These are phyloP conservation scores for Fraxinus greggii DNA, from an alignment of 305 asterid species.

Conservation along the genomic window DNA sequence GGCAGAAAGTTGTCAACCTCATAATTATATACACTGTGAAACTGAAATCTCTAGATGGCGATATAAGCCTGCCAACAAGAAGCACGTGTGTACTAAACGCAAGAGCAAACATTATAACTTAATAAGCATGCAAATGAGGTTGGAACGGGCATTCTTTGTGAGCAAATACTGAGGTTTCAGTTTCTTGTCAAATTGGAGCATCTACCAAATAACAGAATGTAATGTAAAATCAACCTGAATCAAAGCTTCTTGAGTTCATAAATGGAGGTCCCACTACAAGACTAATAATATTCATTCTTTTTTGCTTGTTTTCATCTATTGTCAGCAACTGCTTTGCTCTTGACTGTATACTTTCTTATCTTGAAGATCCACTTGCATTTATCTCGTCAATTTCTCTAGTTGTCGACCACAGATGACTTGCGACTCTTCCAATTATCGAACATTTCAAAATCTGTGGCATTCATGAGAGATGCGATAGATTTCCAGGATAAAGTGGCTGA, in stretches of 20 bases:
- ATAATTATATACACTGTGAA: background rate
- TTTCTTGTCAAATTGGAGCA: constrained; percentile 22
- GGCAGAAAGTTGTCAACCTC: background rate
- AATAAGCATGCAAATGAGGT: constrained; percentile 16
- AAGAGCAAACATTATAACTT: constrained; percentile 12
- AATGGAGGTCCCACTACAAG: constrained; percentile 20
- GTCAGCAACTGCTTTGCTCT: constrained; percentile 25
- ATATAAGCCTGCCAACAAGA: background rate
- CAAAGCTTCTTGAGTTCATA: background rate
- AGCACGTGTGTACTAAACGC: constrained; percentile 23
- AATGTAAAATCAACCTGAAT: background rate
- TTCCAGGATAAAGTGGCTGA: constrained; percentile 34
- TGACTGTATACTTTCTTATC: constrained; percentile 23
- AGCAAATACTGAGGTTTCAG: constrained; percentile 10
- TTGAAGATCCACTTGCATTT: constrained; percentile 29
- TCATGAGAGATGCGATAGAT: constrained; percentile 33
- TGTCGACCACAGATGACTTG: constrained; percentile 36
- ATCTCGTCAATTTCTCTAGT: constrained; percentile 48
- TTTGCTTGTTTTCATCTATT: constrained; percentile 25
- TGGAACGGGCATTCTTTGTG: constrained; percentile 32
- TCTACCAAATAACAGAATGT: background rate
- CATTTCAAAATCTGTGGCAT: constrained; percentile 26
- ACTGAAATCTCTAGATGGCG: background rate
- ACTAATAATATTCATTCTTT: background rate
- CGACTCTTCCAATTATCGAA: constrained; percentile 39